Conservation (phyloP, 2,329 filamentous ascomycete species). For the Xylariaceae sp. region DNA sequence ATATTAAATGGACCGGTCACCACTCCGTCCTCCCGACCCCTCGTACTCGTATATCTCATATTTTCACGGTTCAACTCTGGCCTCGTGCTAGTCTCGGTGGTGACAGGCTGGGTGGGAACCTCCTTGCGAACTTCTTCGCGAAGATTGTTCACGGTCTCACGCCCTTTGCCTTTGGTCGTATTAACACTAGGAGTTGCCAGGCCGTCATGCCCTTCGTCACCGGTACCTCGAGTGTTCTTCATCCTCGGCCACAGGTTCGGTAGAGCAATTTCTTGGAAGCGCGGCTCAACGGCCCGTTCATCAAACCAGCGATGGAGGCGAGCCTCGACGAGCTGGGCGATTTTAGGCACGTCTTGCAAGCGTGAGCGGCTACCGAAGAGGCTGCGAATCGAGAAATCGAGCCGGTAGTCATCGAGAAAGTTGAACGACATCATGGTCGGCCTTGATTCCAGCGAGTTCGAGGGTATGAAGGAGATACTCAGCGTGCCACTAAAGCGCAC, state of each 20-base stretch:
- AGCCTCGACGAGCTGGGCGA: slow-evolving; percentile 76
- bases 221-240: slow-evolving; percentile 69
- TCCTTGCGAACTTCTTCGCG: slow-evolving; percentile 49
- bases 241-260: slow-evolving; percentile 81
- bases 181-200: slow-evolving; percentile 40
- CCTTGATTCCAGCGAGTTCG: slow-evolving; percentile 61
- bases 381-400: slow-evolving; percentile 77
- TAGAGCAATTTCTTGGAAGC: slow-evolving; percentile 81
- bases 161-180: slow-evolving; percentile 51
- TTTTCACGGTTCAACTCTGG: slow-evolving; percentile 33
- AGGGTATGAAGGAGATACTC: slow-evolving; percentile 87
- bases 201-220: slow-evolving; percentile 54
- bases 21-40: slow-evolving; percentile 36
- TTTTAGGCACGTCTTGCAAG: slow-evolving; percentile 82
- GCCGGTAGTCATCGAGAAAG: slow-evolving; percentile 82
- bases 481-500: slow-evolving; percentile 93
- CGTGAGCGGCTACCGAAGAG: slow-evolving; percentile 75
- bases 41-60: slow-evolving; percentile 38
- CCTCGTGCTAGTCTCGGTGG: slow-evolving; percentile 23
- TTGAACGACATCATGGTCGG: slow-evolving; percentile 92
- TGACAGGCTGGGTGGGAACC: slow-evolving; percentile 40
- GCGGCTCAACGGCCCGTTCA: slow-evolving; percentile 77
- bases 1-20: slow-evolving; percentile 38
- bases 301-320: slow-evolving; percentile 84
- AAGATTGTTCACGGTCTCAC: slow-evolving; percentile 48